Base-by-base conservation (phyloP, 495 filamentous ascomycete species). In the Antarctomyces pellizariae region DNA sequence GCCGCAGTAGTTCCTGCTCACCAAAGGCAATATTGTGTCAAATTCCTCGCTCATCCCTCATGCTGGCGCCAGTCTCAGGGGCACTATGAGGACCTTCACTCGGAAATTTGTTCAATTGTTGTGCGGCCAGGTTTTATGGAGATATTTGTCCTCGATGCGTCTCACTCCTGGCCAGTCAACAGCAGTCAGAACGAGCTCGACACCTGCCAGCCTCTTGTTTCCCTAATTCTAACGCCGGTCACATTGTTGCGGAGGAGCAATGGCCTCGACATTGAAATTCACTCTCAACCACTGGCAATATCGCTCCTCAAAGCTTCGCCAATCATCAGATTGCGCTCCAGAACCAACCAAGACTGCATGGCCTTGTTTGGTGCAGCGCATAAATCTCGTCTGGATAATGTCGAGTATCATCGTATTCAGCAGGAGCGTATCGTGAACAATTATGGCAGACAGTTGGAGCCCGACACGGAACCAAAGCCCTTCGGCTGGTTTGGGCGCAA, bases 191-290 rank as follows among this genome's bases (percentile, higher is more conserved):
- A 49, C 6, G 50, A 57, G 22, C 29, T 45, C 1, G 38, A 38
- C 26, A 48, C 52, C 12, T 37, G 45, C 15, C 53, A 57, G 2
- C 77, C 79, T 2, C 52, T 92, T 1, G 52, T 97, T 26, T 68
- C 67, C 2, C 59, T 89, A 9, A 73, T 84, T 37, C 62, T 99
- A 9, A 92, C 82, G 1, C 86, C 86, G 0, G 51, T 86, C 7
- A 82, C 92, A 8, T 71, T 75, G 36, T 65, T 93, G 22, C 70
- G 84, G 34, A 69, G 78, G 24, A 82, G 82, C 27, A 93, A 75
- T 11, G 83, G 74, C 12, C 60, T 95, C 17, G 86, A 99, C 43
- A 80, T 99, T 26, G 83, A 84, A 25, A 79, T 99, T 38, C 68
- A 76, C 23, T 91, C 82, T 7, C 74, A 71, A 3, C 72, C 70